Evolutionary conservation across 2,329 filamentous ascomycete species (phyloP).

Genomic region (Xenoacremonium recifei): DNA sequence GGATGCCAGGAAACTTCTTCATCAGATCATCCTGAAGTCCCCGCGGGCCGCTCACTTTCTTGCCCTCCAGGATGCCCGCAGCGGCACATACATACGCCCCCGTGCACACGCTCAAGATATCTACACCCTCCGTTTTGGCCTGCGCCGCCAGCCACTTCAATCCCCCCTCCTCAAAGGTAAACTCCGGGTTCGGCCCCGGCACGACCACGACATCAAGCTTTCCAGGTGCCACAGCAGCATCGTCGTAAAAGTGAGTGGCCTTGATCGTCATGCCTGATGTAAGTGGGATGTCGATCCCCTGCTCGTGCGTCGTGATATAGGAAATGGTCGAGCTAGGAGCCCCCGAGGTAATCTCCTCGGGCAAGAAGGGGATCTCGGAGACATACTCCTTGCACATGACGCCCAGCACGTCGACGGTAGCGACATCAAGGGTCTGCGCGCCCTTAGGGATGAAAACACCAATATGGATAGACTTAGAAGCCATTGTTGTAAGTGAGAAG

Average conservation of each 20-base stretch:
- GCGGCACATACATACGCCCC: slow-evolving; percentile 47
- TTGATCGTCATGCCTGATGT: slow-evolving; percentile 39
- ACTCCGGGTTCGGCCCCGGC: slow-evolving; percentile 46
- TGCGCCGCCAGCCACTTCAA: slow-evolving; percentile 45
- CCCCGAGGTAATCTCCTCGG: slow-evolving; percentile 35
- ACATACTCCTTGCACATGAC: slow-evolving; percentile 47
- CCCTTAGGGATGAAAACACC: slow-evolving; percentile 50
- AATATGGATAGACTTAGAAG: slow-evolving; percentile 34
- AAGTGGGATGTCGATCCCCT: slow-evolving; percentile 36
- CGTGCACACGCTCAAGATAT: slow-evolving; percentile 52
- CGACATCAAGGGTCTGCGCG: slow-evolving; percentile 49
- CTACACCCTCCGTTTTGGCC: slow-evolving; percentile 34
- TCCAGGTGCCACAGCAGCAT: slow-evolving; percentile 48
- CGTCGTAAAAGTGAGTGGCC: slow-evolving; percentile 43
- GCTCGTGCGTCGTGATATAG: slow-evolving; percentile 44
- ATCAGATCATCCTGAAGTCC: slow-evolving; percentile 39
- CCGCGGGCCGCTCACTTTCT: slow-evolving; percentile 45
- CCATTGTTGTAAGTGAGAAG: slow-evolving; percentile 9
- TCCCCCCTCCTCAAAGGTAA: slow-evolving; percentile 29
- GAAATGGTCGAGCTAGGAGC: slow-evolving; percentile 43
- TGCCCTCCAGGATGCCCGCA: slow-evolving; percentile 47
- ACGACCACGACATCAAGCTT: slow-evolving; percentile 50
- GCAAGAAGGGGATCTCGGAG: slow-evolving; percentile 26
- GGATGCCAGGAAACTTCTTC: slow-evolving; percentile 36
- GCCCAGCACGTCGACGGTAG: slow-evolving; percentile 49